phyloP scores from a whole-genome alignment of 208 protist genomes.

The Leishmania lainsoni region DNA sequence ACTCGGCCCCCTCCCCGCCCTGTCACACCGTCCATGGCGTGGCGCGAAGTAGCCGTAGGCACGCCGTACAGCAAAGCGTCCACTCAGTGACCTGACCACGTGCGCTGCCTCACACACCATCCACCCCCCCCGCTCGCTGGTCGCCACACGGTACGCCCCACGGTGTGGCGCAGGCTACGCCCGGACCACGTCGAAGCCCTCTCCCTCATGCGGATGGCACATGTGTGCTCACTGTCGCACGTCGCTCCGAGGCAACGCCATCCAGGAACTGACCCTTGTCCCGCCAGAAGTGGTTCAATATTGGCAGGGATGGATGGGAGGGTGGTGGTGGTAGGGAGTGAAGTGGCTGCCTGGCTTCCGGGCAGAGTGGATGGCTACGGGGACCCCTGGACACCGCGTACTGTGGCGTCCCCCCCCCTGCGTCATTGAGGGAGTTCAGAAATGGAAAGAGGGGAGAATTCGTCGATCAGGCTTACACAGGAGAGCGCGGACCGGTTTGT shows the following conservation, averaged over 20 bases:
- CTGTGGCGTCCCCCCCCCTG: not conserved
- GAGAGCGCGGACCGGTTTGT: not conserved
- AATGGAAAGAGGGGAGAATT: not conserved
- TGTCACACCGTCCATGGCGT: not conserved
- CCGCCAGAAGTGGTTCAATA: not conserved
- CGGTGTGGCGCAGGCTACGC: no score
- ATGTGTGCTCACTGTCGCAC: not conserved
- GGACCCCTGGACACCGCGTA: not conserved
- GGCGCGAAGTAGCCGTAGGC: no score
- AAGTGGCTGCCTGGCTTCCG: not conserved
- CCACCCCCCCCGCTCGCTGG: no score
- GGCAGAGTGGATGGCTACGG: no score
- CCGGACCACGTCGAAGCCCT: not conserved
- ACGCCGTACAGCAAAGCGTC: no score
- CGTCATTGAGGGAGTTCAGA: not conserved
- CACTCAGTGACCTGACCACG: no score
- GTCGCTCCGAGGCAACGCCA: not conserved
- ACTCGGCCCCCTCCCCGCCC: not conserved
- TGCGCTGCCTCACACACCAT: not conserved
- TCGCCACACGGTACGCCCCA: no score
- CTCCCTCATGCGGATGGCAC: not conserved
- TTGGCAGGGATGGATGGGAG: not conserved
- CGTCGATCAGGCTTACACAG: not conserved
- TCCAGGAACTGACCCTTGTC: no score
- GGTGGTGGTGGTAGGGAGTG: no score